Base-by-base conservation (phyloP, 1,284 basidiomycete genomes). In the Crepidotus sp. region DNA sequence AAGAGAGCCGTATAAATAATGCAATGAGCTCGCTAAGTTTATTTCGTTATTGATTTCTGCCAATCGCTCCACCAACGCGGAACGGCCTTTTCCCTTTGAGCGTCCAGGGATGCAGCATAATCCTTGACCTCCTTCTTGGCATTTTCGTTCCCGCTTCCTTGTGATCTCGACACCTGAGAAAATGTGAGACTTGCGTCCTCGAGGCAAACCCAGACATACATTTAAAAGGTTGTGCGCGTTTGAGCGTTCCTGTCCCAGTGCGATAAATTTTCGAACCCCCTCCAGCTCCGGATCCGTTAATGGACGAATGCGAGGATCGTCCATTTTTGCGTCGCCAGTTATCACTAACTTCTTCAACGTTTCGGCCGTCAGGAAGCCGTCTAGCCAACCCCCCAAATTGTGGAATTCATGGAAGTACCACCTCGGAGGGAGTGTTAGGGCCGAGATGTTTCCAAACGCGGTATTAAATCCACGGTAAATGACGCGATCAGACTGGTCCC, bases 11-110 rank as follows among this genome's bases (percentile, higher is more conserved):
- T n/a, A n/a, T n/a, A n/a, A n/a, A n/a, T n/a, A n/a, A n/a, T n/a
- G n/a, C n/a, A n/a, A n/a, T n/a, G n/a, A n/a, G n/a, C n/a, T n/a
- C n/a, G n/a, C 11, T 14, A 29, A 6, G 27, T 2, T 37, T 19
- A 13, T 27, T 29, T 25, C n/a, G 17, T 33, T 15, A n/a, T n/a
- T 3, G 42, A 35, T 18, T 29, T 33, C 41, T 57, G 45, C 62
- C 61, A 66, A 14, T 61, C 57, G 18, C 52, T 57, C 66, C 64
- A 67, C 66, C 66, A 68, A 8, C 33, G 29, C 3, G 65, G 66
- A 10, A 48, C 54, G 3, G 48, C 50, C n/a, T 58, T 50, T 15
- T 54, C 40, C 40, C 55, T 53, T 15, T 47, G 30, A 24, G 42
- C 43, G 31, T 59, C 55, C 1, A 61, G 29, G 1, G 48, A 44